These are phyloP conservation scores for Chytriomyces confervae DNA, from an alignment of 192 early-diverging fungal species.

Conservation along the genomic window DNA sequence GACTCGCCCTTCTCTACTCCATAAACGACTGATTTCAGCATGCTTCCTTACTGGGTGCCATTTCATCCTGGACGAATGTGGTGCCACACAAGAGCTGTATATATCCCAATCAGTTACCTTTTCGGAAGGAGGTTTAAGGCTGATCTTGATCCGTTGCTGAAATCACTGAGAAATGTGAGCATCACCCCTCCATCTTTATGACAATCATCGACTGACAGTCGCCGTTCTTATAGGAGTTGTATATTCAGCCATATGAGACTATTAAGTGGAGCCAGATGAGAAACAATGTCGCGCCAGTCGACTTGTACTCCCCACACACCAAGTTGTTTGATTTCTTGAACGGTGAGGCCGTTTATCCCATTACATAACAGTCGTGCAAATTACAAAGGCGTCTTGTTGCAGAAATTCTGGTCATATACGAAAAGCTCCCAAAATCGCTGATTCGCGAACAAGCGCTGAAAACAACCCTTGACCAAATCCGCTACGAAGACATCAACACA, in stretches of 20 bases:
- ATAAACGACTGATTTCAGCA: slow-evolving; percentile 41
- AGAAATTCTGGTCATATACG: slow-evolving; percentile 68
- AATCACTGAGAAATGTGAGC: slow-evolving; percentile 68
- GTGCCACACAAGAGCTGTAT: slow-evolving; percentile 92
- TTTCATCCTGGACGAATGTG: slow-evolving; percentile 91
- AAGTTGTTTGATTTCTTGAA: slow-evolving; percentile 77
- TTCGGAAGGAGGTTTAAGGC: slow-evolving; percentile 74
- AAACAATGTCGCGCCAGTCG: slow-evolving; percentile 80
- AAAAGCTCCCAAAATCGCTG: slow-evolving; percentile 64
- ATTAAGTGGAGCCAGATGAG: slow-evolving; percentile 84
- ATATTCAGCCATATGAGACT: slow-evolving; percentile 80
- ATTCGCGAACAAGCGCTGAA: slow-evolving; percentile 73
- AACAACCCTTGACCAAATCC: slow-evolving; percentile 80
- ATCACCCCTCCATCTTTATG: neutral
- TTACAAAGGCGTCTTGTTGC: neutral
- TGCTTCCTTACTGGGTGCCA: slow-evolving; percentile 81
- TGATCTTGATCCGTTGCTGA: slow-evolving; percentile 70
- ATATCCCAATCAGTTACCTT: slow-evolving; percentile 94
- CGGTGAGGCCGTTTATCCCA: slow-evolving; percentile 34
- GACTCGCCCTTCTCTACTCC: slow-evolving; percentile 12
- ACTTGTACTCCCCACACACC: slow-evolving; percentile 87
- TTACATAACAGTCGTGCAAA: too few relatives aligned
- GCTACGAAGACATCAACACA: slow-evolving; percentile 89
- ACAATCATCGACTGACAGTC: neutral
- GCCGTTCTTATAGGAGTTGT: slow-evolving; percentile 68